phyloP scores from a whole-genome alignment of 257 asterid genomes.

The Lycium ferocissimum region DNA sequence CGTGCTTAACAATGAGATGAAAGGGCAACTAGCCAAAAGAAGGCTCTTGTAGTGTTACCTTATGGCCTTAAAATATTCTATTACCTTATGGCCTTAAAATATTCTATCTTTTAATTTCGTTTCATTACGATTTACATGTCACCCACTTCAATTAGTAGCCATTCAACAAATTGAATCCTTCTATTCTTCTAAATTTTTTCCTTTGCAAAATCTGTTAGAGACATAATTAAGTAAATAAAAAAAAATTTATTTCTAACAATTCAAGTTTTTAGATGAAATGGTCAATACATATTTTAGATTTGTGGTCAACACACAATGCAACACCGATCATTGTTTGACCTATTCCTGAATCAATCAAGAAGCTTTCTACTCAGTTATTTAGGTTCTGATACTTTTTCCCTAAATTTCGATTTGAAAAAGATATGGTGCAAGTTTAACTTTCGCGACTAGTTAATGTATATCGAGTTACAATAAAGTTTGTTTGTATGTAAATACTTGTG shows the following conservation, averaged over 20 bases:
- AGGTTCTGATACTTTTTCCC: not conserved
- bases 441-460: not conserved
- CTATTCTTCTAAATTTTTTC: not conserved
- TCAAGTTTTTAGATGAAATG: not conserved
- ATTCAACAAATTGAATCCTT: not conserved
- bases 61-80: not conserved
- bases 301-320: accelerated
- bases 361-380: not conserved
- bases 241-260: not conserved
- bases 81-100: conserved; percentile 14
- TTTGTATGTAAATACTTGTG: not conserved
- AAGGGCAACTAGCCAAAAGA: conserved; percentile 32
- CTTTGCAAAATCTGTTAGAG: not conserved
- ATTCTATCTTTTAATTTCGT: not conserved
- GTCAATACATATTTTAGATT: not conserved
- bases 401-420: not conserved
- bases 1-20: conserved; percentile 60
- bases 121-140: conserved; percentile 44
- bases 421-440: not conserved
- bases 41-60: conserved; percentile 22
- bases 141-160: conserved; percentile 49
- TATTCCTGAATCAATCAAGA: not conserved
- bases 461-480: not conserved
- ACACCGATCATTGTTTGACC: not conserved
- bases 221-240: not conserved